Conservation (phyloP, 129 eudicot genomes). For the Lactuca saligna region DNA sequence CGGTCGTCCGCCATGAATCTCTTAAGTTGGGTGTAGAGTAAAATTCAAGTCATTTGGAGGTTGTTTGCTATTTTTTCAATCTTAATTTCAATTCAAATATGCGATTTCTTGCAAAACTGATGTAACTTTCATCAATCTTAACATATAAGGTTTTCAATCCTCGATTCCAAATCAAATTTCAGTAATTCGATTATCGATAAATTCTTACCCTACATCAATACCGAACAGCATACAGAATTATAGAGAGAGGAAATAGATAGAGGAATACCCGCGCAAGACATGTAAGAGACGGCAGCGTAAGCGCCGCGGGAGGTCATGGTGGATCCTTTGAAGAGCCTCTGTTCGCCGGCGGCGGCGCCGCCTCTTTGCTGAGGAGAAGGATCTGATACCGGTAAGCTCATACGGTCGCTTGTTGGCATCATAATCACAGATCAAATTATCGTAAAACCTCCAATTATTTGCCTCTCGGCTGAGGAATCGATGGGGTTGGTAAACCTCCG, state of each 20-base stretch:
- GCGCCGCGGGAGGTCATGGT: slow-evolving; percentile 85
- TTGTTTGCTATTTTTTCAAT: neutral
- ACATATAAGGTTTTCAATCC: neutral
- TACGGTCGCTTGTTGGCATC: slow-evolving; percentile 32
- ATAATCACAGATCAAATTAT: slow-evolving; percentile 15
- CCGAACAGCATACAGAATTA: neutral
- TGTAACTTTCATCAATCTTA: neutral
- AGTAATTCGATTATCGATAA: neutral
- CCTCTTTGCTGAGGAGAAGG: slow-evolving; percentile 34
- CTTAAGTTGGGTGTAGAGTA: too few relatives aligned
- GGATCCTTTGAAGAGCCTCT: slow-evolving; percentile 65
- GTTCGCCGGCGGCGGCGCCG: slow-evolving; percentile 39
- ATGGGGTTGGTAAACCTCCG: neutral
- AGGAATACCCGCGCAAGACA: slow-evolving; percentile 86
- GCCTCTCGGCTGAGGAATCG: slow-evolving; percentile 6
- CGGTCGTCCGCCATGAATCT: too few relatives aligned
- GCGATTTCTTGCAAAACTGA: too few relatives aligned
- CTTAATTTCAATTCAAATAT: neutral
- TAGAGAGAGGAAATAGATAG: neutral
- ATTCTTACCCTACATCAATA: neutral
- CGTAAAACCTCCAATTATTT: neutral
- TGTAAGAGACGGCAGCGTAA: slow-evolving; percentile 89
- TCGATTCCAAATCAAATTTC: neutral
- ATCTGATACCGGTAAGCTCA: slow-evolving; percentile 54
- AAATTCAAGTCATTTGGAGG: neutral